phyloP scores from a whole-genome alignment of 768 basidiomycete genomes.

The Ramaria sp. region DNA sequence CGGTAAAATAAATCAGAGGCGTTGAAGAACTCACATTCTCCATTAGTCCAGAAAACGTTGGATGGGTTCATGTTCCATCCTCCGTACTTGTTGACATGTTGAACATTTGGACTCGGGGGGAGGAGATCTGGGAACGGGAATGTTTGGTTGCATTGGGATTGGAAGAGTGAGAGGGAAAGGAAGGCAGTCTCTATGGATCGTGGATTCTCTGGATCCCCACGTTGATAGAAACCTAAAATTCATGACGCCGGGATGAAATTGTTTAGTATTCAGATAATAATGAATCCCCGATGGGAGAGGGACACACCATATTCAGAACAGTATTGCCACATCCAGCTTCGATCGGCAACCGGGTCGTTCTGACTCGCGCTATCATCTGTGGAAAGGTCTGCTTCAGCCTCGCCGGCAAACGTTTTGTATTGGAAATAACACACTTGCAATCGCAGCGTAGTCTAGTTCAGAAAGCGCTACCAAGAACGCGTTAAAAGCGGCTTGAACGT shows the following conservation, averaged over 20 bases:
- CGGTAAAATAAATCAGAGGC: neutral
- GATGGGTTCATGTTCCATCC: conserved; percentile 41
- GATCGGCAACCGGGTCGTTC: conserved; percentile 33
- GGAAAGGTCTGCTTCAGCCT: neutral
- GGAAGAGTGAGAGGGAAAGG: conserved; percentile 33
- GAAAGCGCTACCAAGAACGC: conserved; percentile 32
- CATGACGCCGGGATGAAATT: no score
- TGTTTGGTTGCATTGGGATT: conserved; percentile 30
- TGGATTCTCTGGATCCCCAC: conserved; percentile 33
- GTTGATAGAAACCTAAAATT: conserved; percentile 33
- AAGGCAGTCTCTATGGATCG: conserved; percentile 39
- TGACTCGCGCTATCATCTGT: conserved; percentile 11
- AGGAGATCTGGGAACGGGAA: conserved; percentile 31
- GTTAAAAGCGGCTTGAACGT: conserved; percentile 24
- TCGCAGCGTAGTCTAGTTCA: conserved; percentile 35
- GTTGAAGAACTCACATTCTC: conserved; percentile 33
- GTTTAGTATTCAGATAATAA: no score
- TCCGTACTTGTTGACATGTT: conserved; percentile 37
- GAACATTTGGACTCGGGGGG: conserved; percentile 29
- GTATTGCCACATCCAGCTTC: conserved; percentile 44
- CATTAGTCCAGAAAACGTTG: conserved; percentile 37
- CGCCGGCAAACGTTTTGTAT: neutral
- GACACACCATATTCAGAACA: conserved; percentile 37
- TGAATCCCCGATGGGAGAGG: neutral
- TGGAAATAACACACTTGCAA: conserved; percentile 19